A percentile compares a stretch with the other conserved stretches of the same genome.
These are phyloP conservation scores for Simmondsia chinensis DNA, from an alignment of 148 eudicot species.

Conservation along the genomic window DNA sequence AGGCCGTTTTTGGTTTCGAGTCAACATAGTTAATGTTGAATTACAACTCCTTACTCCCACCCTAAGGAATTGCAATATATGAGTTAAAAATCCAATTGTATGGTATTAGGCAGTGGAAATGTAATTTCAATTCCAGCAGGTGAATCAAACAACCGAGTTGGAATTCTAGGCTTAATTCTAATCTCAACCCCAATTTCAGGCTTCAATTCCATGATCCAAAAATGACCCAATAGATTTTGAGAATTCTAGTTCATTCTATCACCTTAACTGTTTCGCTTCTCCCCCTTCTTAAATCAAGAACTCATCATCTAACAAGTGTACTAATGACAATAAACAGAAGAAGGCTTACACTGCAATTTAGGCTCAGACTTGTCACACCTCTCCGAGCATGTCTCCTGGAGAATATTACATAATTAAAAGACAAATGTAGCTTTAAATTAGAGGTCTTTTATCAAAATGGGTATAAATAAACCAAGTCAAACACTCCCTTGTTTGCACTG, in stretches of 20 bases:
- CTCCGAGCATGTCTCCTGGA: conserved; percentile 85
- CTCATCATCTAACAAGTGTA: neutral
- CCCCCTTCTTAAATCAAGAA: neutral
- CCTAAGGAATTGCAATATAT: too few relatives aligned
- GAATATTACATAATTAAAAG: neutral
- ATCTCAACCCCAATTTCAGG: neutral
- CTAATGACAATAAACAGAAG: neutral
- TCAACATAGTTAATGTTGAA: too few relatives aligned
- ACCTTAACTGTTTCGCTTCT: neutral
- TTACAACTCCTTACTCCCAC: too few relatives aligned
- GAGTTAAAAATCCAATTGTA: too few relatives aligned
- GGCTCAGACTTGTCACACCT: conserved; percentile 60
- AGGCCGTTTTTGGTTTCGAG: too few relatives aligned
- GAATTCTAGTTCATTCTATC: too few relatives aligned
- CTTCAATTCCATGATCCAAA: too few relatives aligned
- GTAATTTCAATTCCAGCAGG: too few relatives aligned
- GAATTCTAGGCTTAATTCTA: too few relatives aligned
- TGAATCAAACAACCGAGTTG: too few relatives aligned
- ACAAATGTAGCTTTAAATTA: neutral
- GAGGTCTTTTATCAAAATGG: neutral
- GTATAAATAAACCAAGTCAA: neutral
- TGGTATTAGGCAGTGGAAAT: too few relatives aligned
- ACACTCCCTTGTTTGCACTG: neutral
- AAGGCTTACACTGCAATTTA: conserved; percentile 47
- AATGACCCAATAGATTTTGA: too few relatives aligned